Evolutionary conservation across 2,329 filamentous ascomycete species (phyloP), one percentile per base, ranked within the genome.

Genomic region (Neofusicoccum cordaticola): DNA sequence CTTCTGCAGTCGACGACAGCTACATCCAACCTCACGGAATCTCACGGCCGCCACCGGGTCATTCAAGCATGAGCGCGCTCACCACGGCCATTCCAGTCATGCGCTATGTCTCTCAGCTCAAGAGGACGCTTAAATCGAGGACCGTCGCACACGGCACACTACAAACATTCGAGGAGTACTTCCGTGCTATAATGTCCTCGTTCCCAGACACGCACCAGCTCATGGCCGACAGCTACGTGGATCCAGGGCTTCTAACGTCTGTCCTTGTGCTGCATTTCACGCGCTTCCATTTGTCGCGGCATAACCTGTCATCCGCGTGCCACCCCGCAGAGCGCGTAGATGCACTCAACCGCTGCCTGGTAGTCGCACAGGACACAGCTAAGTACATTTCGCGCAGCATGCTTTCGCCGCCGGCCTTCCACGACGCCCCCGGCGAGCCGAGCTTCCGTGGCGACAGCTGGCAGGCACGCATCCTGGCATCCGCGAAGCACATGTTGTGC

Each of bases 261-360:
- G 82, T 96, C 8, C 85, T 91, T 37, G 89, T 92, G 71, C 85
- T 98, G 8, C 89, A 97, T 66, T 91, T 92, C 66, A 89, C 90
- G 15, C 89, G 92, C n/a, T 85, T 97, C 35, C 82, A 95, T 42
- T 85, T 99, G 8, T 92, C 97, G 76, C 87, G 95, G 47, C 93
- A 96, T 71, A 97, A 98, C 72, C 83, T 98, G 8, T 88, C 88
- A 0, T 90, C 93, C 0, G 82, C 82, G 9, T 93, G 90, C 71
- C 83, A 88, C 0, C 76, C 81, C 1, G 83, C 89, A 37, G 86
- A 89, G 47, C 86, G 94, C 48, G 78, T 83, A 3, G 85, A 86
- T 6, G 93, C 95, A 1, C 80, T 97, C 34, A 89, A 93, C 65
- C 87, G 90, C 68, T 97, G 94, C 74, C 85, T 89, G 2, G 82